phyloP scores from a whole-genome alignment of 1,284 basidiomycete genomes.

The Fomitopsis pinicola region DNA sequence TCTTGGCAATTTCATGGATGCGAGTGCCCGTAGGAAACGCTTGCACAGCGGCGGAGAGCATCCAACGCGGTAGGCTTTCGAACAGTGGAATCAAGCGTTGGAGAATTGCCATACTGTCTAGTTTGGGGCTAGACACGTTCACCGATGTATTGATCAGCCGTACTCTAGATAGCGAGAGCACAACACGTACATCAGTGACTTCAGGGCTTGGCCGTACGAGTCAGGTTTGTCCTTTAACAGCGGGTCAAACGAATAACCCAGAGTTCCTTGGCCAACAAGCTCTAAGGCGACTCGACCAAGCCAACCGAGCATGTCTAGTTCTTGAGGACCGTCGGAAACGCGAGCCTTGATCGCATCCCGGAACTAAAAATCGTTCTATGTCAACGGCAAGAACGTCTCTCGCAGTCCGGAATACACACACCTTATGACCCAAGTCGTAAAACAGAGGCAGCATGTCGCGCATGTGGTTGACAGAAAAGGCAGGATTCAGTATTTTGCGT shows the following conservation, averaged over 20 bases:
- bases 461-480: conserved; percentile 22
- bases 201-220: conserved; percentile 27
- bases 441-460: conserved; percentile 21
- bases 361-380: no score
- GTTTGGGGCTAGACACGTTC: no score
- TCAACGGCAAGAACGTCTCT: no score
- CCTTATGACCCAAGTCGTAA: conserved; percentile 17
- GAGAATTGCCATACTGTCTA: no score
- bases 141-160: no score
- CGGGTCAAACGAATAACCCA: conserved; percentile 37
- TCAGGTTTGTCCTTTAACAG: conserved; percentile 22
- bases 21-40: conserved; percentile 26
- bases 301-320: conserved; percentile 35
- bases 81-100: no score
- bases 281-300: conserved; percentile 30
- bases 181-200: conserved; percentile 18
- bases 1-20: conserved; percentile 29
- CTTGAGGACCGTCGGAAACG: conserved; percentile 2
- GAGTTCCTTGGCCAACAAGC: conserved; percentile 27
- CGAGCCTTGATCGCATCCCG: no score
- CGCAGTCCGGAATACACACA: not conserved
- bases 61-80: conserved; percentile 15
- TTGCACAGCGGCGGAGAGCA: conserved; percentile 31
- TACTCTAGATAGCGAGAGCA: no score
- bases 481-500: conserved; percentile 22